phyloP scores from a whole-genome alignment of 106 monocot species.

The Posidonia australis region DNA sequence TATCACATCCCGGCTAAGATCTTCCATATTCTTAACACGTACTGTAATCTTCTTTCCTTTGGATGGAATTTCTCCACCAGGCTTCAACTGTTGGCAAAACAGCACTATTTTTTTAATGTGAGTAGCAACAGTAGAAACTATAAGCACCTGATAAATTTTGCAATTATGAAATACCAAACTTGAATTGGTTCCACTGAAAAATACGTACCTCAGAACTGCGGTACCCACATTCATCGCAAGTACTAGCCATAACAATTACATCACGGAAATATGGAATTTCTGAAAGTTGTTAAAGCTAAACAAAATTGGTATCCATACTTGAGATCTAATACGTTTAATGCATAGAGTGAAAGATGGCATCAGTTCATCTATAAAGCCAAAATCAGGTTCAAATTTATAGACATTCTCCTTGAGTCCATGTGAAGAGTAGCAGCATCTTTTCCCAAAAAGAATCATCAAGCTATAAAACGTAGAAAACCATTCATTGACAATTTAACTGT shows the following conservation, averaged over 20 bases:
- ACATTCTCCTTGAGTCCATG: no score
- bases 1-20: conserved; percentile 91
- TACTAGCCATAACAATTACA: conserved; percentile 90
- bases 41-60: conserved; percentile 78
- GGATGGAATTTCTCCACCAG: conserved; percentile 82
- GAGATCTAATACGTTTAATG: background rate
- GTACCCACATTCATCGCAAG: conserved; percentile 93
- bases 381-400: background rate
- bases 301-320: background rate
- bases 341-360: background rate
- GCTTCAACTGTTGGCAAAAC: conserved; percentile 46
- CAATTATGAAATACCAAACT: no score
- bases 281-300: conserved; percentile 31
- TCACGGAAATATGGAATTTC: conserved; percentile 97
- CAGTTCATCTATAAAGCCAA: background rate
- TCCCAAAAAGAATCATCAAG: no score
- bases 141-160: no score
- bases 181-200: background rate
- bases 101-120: background rate
- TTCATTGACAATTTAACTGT: no score
- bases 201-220: conserved; percentile 85
- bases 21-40: conserved; percentile 36
- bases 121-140: no score
- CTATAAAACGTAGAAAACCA: no score
- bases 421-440: no score